These are phyloP conservation scores for Huiozyma naganishii DNA, from an alignment of 805 yeast genomes.

Conservation along the genomic window DNA sequence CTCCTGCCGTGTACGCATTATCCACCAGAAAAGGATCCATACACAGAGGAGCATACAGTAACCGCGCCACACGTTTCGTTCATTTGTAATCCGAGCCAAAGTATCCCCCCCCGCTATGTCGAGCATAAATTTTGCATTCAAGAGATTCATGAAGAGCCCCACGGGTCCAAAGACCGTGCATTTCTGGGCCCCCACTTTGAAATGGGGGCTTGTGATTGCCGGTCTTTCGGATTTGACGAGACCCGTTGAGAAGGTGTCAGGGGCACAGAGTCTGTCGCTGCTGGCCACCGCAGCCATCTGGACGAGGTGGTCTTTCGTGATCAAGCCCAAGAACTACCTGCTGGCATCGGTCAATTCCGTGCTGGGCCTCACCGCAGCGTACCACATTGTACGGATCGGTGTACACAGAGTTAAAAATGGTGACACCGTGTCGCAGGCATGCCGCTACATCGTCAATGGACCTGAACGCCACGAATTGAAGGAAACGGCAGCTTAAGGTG, in stretches of 20 bases:
- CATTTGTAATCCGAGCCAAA: too few species aligned
- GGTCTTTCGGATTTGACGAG: constrained; percentile 80
- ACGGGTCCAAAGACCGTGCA: constrained; percentile 96
- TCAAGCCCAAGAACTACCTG: constrained; percentile 76
- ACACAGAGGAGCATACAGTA: too few species aligned
- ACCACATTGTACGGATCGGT: constrained; percentile 65
- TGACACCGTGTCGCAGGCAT: constrained; percentile 45
- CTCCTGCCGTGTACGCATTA: too few species aligned
- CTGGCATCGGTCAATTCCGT: constrained; percentile 92
- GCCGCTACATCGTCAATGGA: constrained; percentile 51
- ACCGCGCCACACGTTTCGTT: too few species aligned
- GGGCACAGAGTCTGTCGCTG: constrained; percentile 60
- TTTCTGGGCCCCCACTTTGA: constrained; percentile 81
- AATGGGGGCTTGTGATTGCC: constrained; percentile 91
- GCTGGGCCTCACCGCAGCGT: constrained; percentile 82
- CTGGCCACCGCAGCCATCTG: constrained; percentile 90
- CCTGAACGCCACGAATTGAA: neutral
- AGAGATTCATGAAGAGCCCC: constrained; percentile 67
- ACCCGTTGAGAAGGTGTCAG: constrained; percentile 88
- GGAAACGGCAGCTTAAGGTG: too few species aligned
- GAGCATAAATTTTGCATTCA: constrained; percentile 32
- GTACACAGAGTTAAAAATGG: constrained; percentile 58
- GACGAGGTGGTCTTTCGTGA: constrained; percentile 98
- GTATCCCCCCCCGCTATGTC: neutral
- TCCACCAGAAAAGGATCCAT: too few species aligned